A percentile compares a stretch with the other conserved stretches of the same genome.
phyloP scores from a whole-genome alignment of 305 asterid species.

The Rubia peregrina region DNA sequence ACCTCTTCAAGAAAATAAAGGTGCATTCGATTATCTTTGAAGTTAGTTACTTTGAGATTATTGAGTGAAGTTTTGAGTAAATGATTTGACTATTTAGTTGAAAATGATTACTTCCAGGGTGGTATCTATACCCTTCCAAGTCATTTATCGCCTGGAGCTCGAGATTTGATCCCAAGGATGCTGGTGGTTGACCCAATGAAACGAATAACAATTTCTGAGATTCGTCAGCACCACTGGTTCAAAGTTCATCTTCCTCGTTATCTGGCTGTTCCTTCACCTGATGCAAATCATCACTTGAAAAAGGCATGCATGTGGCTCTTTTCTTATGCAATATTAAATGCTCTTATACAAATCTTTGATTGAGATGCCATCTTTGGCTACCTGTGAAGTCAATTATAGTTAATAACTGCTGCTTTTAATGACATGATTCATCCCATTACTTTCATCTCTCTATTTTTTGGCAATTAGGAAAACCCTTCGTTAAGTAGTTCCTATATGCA shows the following conservation, averaged over 20 bases:
- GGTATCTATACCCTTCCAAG: conserved; percentile 87
- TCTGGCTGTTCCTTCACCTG: conserved; percentile 75
- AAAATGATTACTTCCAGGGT: conserved; percentile 38
- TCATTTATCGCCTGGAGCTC: conserved; percentile 77
- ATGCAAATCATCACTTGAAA: conserved; percentile 68
- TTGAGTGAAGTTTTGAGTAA: conserved; percentile 16
- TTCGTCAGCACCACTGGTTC: conserved; percentile 85
- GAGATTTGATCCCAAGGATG: conserved; percentile 77
- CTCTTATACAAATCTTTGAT: not conserved
- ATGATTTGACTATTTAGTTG: conserved; percentile 20
- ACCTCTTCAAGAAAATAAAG: conserved; percentile 89
- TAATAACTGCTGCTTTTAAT: not conserved
- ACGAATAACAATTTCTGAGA: conserved; percentile 61
- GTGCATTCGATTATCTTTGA: conserved; percentile 31
- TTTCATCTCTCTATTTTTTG: not conserved
- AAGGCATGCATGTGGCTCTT: conserved; percentile 42
- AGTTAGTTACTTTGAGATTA: conserved; percentile 10
- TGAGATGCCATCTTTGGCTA: not conserved
- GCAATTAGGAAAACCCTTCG: not conserved
- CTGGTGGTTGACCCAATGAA: conserved; percentile 83
- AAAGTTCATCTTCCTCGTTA: conserved; percentile 74
- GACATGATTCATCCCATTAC: not conserved
- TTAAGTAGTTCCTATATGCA: not conserved
- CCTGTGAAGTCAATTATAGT: not conserved
- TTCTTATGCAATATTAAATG: not conserved